These are phyloP conservation scores for Pleurotus pulmonarius DNA, from an alignment of 768 basidiomycete species.

Conservation along the genomic window DNA sequence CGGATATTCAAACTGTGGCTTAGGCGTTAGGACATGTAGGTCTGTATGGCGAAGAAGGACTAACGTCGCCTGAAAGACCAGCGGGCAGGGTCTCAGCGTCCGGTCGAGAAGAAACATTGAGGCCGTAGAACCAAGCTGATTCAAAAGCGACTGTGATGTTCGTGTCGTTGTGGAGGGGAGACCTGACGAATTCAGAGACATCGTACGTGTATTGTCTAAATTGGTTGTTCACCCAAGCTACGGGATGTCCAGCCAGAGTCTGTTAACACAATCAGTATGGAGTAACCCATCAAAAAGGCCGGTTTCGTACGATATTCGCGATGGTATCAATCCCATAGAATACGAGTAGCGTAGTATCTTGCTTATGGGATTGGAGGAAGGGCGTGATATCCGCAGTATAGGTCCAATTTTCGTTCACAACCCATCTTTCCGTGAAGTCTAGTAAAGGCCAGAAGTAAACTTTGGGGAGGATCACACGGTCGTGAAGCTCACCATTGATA, in stretches of 20 bases:
- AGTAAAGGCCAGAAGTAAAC: not conserved
- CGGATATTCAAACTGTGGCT: slow-evolving; percentile 44
- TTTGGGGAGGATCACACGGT: no score
- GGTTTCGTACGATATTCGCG: slow-evolving; percentile 45
- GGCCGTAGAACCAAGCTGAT: slow-evolving; percentile 49
- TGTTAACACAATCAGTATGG: slow-evolving; percentile 14
- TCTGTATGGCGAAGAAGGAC: slow-evolving; percentile 3
- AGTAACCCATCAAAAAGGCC: not conserved
- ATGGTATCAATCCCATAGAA: slow-evolving; percentile 58
- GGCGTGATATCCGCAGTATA: slow-evolving; percentile 52
- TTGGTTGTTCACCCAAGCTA: slow-evolving; percentile 58
- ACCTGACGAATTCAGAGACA: slow-evolving; percentile 36
- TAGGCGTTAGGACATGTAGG: not conserved
- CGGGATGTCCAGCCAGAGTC: slow-evolving; percentile 47
- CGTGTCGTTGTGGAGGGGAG: slow-evolving; percentile 26
- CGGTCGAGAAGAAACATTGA: slow-evolving; percentile 47
- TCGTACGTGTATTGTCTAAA: slow-evolving; percentile 54
- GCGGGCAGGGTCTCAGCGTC: slow-evolving; percentile 43
- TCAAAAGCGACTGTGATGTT: slow-evolving; percentile 51
- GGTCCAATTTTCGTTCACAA: slow-evolving; percentile 55
- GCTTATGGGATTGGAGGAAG: slow-evolving; percentile 24
- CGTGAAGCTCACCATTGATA: slow-evolving; percentile 39
- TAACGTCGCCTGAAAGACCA: slow-evolving; percentile 25
- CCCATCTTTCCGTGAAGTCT: slow-evolving; percentile 57
- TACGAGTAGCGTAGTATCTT: slow-evolving; percentile 33